A percentile compares a stretch with the other conserved stretches of the same genome.
phyloP scores from a whole-genome alignment of 768 basidiomycete species.

The Boletus rubropictus region DNA sequence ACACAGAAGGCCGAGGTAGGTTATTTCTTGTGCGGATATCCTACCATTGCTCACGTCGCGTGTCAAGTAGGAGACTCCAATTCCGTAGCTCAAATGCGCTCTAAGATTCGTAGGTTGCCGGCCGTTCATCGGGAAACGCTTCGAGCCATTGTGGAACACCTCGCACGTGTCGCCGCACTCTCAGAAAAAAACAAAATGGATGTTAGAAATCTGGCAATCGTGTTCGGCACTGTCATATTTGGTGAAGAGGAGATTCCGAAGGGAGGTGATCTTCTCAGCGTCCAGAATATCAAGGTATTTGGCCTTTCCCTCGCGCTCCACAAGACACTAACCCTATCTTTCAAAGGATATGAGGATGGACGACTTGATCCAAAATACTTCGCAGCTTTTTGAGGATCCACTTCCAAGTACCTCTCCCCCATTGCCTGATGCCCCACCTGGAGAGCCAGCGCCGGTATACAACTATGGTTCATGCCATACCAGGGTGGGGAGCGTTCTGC shows the following conservation, averaged over 20 bases:
- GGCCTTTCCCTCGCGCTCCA: conserved; percentile 29
- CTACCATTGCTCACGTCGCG: background rate
- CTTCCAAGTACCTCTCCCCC: conserved; percentile 52
- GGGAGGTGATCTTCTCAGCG: conserved; percentile 65
- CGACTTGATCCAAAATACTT: conserved; percentile 70
- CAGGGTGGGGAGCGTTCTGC: conserved; percentile 47
- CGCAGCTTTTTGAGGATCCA: conserved; percentile 60
- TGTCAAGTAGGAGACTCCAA: conserved; percentile 57
- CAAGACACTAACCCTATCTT: conserved; percentile 9
- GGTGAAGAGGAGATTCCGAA: conserved; percentile 88
- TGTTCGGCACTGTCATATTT: conserved; percentile 84
- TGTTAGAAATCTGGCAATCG: conserved; percentile 83
- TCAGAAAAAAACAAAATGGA: conserved; percentile 90
- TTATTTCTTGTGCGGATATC: background rate
- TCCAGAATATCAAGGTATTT: conserved; percentile 70
- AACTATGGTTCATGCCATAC: conserved; percentile 72
- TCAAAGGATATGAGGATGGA: conserved; percentile 72
- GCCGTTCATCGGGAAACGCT: conserved; percentile 81
- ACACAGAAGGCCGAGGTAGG: conserved; percentile 71
- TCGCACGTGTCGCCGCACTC: conserved; percentile 61
- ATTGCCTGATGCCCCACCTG: conserved; percentile 64
- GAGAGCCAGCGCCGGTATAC: conserved; percentile 52
- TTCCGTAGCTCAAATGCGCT: conserved; percentile 72
- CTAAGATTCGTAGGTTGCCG: conserved; percentile 80
- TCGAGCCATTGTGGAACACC: conserved; percentile 75